Evolutionary conservation across 2,329 filamentous ascomycete species (phyloP), one percentile per base, ranked within the genome.

Genomic region (Chaetomiaceae sp.): DNA sequence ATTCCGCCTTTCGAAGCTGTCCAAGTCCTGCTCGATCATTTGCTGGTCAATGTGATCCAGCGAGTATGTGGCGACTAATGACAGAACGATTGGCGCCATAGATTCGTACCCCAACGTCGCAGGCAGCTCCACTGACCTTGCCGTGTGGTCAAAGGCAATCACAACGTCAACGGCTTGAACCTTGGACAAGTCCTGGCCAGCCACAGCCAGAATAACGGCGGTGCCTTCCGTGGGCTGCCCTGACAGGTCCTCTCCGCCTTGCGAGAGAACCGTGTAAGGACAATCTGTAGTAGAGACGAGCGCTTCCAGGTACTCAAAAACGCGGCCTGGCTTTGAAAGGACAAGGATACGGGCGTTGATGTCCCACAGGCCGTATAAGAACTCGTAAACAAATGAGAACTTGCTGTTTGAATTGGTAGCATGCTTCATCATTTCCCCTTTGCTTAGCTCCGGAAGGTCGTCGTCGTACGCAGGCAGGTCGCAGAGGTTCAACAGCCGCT

Each of bases 381-480:
- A 68, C 56, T 83, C 79, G 40, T 73, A 76, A 5, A 84, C 61
- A 58, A 86, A 85, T 29, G 73, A 75, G 59, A 79, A 81, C 59
- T 86, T 86, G 50, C 78, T 69, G 64, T 82, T 85, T 9, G 79
- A 76, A 48, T 76, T 76, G 51, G 76, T 73, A 1, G 76, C 74
- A 58, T 81, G 79, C 61, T 76, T 82, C 59, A 75, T 75, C 48
- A 73, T 68, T 20, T 75, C 71, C 4, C 65, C 62, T 7, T 72
- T 61, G 2, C 71, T 65, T 51, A 80, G 67, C 11, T 73, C 62
- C 2, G 66, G 62, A 7, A 77, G 69, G n/a, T 74, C 74, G 21
- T 77, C 67, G 34, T 76, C 66, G 32, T 79, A 75, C 4, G 76
- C 75, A 4, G 80, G 81, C 34, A 81, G 75, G 61, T 84, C 80